Conservation (phyloP, 768 basidiomycete genomes). For the Collybiopsis confluens region DNA sequence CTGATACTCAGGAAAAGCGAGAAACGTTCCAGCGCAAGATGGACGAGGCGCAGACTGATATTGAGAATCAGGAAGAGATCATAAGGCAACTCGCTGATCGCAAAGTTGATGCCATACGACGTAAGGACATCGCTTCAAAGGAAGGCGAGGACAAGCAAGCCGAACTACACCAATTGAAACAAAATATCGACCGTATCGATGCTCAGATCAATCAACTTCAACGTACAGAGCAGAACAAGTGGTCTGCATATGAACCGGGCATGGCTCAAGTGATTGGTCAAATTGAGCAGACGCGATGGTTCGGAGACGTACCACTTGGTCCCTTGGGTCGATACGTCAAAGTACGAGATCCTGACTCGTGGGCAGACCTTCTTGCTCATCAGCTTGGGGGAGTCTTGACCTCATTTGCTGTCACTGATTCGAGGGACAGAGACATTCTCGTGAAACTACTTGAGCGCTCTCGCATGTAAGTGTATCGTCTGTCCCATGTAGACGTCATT, state of each 20-base stretch:
- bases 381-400: conserved; percentile 57
- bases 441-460: conserved; percentile 48
- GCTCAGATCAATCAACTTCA: conserved; percentile 45
- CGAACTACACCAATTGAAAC: conserved; percentile 26
- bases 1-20: conserved; percentile 57
- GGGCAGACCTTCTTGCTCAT: conserved; percentile 61
- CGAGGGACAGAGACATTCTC: conserved; percentile 54
- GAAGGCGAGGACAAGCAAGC: conserved; percentile 34
- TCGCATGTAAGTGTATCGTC: conserved; percentile 54
- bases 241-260: conserved; percentile 58
- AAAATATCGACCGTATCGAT: conserved; percentile 41
- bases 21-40: conserved; percentile 54
- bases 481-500: background rate
- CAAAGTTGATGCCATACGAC: conserved; percentile 25
- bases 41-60: conserved; percentile 31
- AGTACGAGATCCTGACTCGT: conserved; percentile 58
- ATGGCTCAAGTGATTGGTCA: conserved; percentile 54
- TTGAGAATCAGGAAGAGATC: conserved; percentile 5
- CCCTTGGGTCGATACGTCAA: conserved; percentile 80
- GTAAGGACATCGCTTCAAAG: conserved; percentile 25
- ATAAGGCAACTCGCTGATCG: conserved; percentile 22
- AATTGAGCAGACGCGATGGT: conserved; percentile 53
- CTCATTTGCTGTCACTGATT: conserved; percentile 72
- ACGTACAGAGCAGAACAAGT: conserved; percentile 51
- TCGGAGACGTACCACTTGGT: conserved; percentile 64